Conservation (phyloP, 1,139 yeast genomes). For the Trichomonascaceae sp. region DNA sequence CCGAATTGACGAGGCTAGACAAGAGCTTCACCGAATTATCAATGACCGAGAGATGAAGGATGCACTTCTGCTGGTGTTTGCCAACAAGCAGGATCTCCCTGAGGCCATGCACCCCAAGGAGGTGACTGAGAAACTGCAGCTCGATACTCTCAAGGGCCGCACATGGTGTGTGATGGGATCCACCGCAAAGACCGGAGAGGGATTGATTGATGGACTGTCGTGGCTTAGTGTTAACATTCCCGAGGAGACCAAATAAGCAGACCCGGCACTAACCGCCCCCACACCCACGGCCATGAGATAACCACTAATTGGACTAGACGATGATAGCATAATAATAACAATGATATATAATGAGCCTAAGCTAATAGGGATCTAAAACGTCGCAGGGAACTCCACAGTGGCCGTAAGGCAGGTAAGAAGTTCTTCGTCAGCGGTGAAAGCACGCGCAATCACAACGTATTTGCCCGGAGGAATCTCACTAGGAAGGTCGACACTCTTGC, state of each 20-base stretch:
- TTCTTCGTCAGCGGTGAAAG: constrained; percentile 70
- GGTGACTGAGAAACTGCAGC: constrained; percentile 72
- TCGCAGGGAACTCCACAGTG: constrained; percentile 34
- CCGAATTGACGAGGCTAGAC: constrained; percentile 66
- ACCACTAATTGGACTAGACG: no score
- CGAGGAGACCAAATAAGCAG: constrained; percentile 17
- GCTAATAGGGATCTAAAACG: no score
- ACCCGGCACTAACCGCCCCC: no score
- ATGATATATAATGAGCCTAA: no score
- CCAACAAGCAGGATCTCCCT: constrained; percentile 84
- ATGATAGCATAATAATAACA: no score
- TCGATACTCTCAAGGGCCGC: constrained; percentile 73
- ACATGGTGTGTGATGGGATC: constrained; percentile 87
- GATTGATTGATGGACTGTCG: constrained; percentile 78
- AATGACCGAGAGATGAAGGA: constrained; percentile 70
- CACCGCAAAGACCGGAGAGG: constrained; percentile 86
- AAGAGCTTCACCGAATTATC: constrained; percentile 64
- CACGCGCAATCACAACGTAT: constrained; percentile 76
- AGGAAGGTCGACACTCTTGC: constrained; percentile 72
- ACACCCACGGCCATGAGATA: no score
- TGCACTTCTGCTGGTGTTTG: constrained; percentile 70
- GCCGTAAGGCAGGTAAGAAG: constrained; percentile 81
- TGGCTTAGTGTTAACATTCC: constrained; percentile 67
- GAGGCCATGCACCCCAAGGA: constrained; percentile 87
- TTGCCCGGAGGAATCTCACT: constrained; percentile 93